Evolutionary conservation across 1,284 basidiomycete genomes (phyloP).

Genomic region (Chiua sp.): DNA sequence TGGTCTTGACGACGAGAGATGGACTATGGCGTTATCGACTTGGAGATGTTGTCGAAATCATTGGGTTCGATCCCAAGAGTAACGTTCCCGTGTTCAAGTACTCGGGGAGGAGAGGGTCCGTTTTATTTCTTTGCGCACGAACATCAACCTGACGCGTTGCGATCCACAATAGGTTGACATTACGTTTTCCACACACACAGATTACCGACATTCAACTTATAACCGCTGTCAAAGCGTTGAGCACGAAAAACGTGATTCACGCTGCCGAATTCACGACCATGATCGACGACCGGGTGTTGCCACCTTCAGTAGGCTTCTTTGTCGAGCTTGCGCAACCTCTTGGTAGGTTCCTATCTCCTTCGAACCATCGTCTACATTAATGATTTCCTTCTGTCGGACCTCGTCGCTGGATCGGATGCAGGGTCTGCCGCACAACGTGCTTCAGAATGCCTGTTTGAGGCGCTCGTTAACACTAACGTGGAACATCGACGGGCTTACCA

Average conservation of each 20-base stretch:
- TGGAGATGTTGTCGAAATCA: constrained; percentile 23
- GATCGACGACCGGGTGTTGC: constrained; percentile 10
- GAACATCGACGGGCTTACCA: constrained; percentile 1
- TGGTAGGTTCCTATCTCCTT: background rate
- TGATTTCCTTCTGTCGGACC: background rate
- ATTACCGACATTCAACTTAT: constrained; percentile 18
- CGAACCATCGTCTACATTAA: background rate
- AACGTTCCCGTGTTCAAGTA: constrained; percentile 16
- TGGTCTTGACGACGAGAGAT: constrained; percentile 24
- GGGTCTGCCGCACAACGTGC: constrained; percentile 9
- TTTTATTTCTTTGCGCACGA: background rate
- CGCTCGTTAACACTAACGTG: constrained; percentile 7
- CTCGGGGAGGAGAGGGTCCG: constrained; percentile 20
- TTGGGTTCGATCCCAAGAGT: constrained; percentile 14
- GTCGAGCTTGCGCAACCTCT: background rate
- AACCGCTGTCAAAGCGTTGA: background rate
- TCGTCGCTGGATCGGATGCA: background rate
- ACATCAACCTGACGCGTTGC: background rate
- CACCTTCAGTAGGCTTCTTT: constrained; percentile 11
- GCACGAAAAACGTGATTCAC: constrained; percentile 2
- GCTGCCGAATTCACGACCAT: constrained; percentile 23
- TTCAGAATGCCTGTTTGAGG: constrained; percentile 12
- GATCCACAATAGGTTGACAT: constrained; percentile 8
- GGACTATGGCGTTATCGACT: constrained; percentile 33
- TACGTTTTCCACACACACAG: constrained; percentile 8